Evolutionary conservation across 495 filamentous ascomycete species (phyloP).

Genomic region (Zalerion maritima): DNA sequence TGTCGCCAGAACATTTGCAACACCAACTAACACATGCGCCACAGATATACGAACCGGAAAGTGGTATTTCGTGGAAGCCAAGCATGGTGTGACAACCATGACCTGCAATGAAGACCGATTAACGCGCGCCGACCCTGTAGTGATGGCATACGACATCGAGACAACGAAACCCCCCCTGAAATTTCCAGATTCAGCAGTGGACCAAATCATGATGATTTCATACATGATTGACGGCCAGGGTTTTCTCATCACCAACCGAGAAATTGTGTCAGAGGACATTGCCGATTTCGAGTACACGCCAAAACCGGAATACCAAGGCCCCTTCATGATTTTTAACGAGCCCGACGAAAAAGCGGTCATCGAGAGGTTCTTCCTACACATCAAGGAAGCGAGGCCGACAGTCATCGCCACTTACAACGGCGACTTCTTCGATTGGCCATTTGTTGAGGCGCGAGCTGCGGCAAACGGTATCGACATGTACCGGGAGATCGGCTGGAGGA

Average conservation of each 20-base stretch:
- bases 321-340: constrained; percentile 96
- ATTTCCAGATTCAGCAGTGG: constrained; percentile 89
- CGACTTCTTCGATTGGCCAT: constrained; percentile 99
- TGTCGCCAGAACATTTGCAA: constrained; percentile 7
- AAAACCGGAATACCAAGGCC: constrained; percentile 86
- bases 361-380: constrained; percentile 87
- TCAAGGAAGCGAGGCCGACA: constrained; percentile 87
- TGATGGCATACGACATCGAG: constrained; percentile 97
- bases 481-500: constrained; percentile 89
- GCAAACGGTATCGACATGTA: constrained; percentile 99
- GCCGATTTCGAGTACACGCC: constrained; percentile 97
- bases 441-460: constrained; percentile 85
- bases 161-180: constrained; percentile 94
- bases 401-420: constrained; percentile 99
- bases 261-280: constrained; percentile 97
- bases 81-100: constrained; percentile 73
- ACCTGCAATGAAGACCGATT: constrained; percentile 79
- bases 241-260: constrained; percentile 94
- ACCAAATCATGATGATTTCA: constrained; percentile 99
- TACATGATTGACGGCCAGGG: constrained; percentile 99
- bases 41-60: constrained; percentile 87
- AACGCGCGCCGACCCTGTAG: constrained; percentile 79
- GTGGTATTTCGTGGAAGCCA: constrained; percentile 93
- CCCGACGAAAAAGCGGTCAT: constrained; percentile 78
- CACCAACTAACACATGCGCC: constrained; percentile 9